Conservation (phyloP, 345 rosid genomes). For the Turritis glabra region DNA sequence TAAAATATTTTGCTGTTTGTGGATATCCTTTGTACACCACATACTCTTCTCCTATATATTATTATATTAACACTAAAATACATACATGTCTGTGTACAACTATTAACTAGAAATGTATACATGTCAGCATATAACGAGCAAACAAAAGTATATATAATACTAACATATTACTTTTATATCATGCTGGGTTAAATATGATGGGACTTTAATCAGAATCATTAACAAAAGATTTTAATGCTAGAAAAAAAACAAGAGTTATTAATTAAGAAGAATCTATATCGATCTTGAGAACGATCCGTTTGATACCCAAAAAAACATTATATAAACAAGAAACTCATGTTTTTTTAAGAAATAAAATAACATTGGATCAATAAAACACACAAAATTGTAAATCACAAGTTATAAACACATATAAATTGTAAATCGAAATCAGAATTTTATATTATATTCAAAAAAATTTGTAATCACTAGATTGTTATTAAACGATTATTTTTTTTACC, state of each 20-base stretch:
- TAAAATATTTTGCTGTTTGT: conserved; percentile 16
- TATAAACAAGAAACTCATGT: not conserved
- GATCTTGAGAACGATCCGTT: not conserved
- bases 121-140: not conserved
- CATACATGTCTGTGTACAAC: conserved; percentile 13
- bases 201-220: not conserved
- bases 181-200: not conserved
- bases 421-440: too few relatives aligned
- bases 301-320: too few relatives aligned
- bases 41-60: conserved; percentile 1
- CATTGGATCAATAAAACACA: too few relatives aligned
- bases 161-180: not conserved
- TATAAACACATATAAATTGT: too few relatives aligned
- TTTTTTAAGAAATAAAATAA: too few relatives aligned
- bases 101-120: not conserved
- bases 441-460: too few relatives aligned
- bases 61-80: not conserved
- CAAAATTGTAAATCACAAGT: too few relatives aligned
- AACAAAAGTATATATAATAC: not conserved
- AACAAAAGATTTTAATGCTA: not conserved
- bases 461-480: too few relatives aligned
- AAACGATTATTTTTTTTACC: too few relatives aligned
- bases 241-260: not conserved
- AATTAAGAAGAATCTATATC: not conserved
- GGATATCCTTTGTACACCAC: conserved; percentile 36